Base-by-base conservation (phyloP, 257 asterid species). In the Lycium barbarum region DNA sequence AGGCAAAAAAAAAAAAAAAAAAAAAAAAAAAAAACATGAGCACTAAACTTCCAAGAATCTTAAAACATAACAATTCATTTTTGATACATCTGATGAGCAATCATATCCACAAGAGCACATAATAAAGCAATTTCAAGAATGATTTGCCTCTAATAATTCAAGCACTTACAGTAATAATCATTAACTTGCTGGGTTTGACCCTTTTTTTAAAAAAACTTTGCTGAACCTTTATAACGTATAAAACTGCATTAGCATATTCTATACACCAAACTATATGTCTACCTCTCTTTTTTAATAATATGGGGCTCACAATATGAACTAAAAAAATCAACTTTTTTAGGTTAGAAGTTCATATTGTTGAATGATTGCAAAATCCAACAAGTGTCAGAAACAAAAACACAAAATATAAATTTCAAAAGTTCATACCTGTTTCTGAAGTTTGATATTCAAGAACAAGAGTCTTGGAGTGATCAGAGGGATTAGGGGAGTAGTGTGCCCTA, bases 351-450 rank as follows among this genome's bases (percentile, higher is more conserved):
- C 1, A 26, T 26, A 1, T 26, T 26, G 0, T 26, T 0, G 33
- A 26, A 26, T 26, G 33, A 26, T 26, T 26, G 0, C 33, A 26
- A 26, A 26, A 26, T 26, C 33, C 33, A 26, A 26, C 33, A 26
- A 26, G 1, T 26, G 33, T 26, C 33, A 26, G 33, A 26, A 26
- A 26, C 33, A 26, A 26, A 26, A 26, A 26, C n/a, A n/a, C n/a
- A n/a, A n/a, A n/a, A n/a, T n/a, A n/a, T 26, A 26, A 26, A 26
- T 26, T 26, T 26, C 33, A 26, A 26, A 26, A 26, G 33, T 26
- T 26, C 33, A 73, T 47, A 47, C 81, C 81, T 73, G 22, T 71
- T 40, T n/a, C n/a, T n/a, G 17, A n/a, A 61, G 74, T 67, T 12
- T 2, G 20, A n/a, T n/a, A n/a, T n/a, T n/a, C n/a, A n/a, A n/a